These are phyloP conservation scores for Hypoxylon fragiforme DNA, from an alignment of 495 filamentous ascomycete genomes.

Conservation along the genomic window DNA sequence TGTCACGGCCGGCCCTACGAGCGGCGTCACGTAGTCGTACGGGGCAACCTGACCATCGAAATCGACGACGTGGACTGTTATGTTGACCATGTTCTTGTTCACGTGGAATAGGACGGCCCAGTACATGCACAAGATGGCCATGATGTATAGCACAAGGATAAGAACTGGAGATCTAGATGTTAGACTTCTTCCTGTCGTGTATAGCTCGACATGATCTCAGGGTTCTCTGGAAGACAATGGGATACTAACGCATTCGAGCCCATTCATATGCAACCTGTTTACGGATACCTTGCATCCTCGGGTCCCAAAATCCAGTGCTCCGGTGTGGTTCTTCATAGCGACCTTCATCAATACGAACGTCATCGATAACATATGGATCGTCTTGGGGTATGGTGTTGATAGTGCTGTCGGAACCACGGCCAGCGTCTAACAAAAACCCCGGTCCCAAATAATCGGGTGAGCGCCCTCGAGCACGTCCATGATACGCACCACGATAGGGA, in stretches of 20 bases:
- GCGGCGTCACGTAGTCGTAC: conserved; percentile 49
- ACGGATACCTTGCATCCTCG: conserved; percentile 51
- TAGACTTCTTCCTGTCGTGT: not conserved
- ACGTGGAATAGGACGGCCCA: conserved; percentile 62
- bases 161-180: conserved; percentile 44
- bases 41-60: conserved; percentile 63
- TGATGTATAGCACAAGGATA: conserved; percentile 57
- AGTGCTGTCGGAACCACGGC: conserved; percentile 15
- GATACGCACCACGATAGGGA: no score
- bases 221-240: not conserved
- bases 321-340: conserved; percentile 37
- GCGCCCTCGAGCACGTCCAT: no score
- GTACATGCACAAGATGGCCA: conserved; percentile 60
- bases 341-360: conserved; percentile 26
- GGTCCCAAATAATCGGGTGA: no score
- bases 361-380: conserved; percentile 3
- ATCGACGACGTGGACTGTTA: conserved; percentile 66
- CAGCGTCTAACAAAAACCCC: no score
- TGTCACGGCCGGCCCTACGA: conserved; percentile 61
- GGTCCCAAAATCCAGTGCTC: conserved; percentile 58
- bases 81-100: conserved; percentile 48
- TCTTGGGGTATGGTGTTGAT: not conserved
- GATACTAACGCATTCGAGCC: conserved; percentile 45
- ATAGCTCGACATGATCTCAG: not conserved
- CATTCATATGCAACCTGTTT: conserved; percentile 47